Conservation (phyloP, 1,284 basidiomycete species). For the Cryptococcus sp. region DNA sequence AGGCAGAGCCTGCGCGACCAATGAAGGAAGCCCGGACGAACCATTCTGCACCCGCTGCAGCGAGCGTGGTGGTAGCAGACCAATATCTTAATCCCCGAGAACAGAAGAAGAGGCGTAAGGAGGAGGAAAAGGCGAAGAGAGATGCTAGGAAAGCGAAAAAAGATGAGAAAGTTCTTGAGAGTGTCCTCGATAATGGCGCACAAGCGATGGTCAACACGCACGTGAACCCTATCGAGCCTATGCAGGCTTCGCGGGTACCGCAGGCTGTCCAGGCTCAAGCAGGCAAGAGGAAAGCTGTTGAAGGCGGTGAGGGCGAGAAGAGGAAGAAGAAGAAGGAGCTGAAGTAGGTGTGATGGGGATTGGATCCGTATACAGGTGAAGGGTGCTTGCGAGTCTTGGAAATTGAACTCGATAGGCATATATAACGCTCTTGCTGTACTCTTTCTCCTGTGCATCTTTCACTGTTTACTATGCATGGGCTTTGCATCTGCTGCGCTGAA, state of each 20-base stretch:
- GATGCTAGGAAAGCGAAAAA: conserved; percentile 47
- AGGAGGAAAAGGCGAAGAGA: conserved; percentile 43
- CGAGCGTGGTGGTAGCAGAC: conserved; percentile 29
- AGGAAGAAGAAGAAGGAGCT: conserved; percentile 31
- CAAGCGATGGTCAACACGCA: conserved; percentile 15
- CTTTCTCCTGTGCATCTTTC: no score
- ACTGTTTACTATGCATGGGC: no score
- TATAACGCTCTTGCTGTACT: no score
- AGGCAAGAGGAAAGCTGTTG: conserved; percentile 40
- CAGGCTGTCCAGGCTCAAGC: conserved; percentile 15
- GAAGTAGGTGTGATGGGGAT: background rate
- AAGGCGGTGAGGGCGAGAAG: conserved; percentile 16
- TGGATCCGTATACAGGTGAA: background rate
- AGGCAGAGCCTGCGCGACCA: conserved; percentile 15
- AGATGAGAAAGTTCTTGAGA: conserved; percentile 26
- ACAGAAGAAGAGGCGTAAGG: conserved; percentile 46
- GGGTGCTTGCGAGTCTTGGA: no score
- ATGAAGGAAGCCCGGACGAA: conserved; percentile 17
- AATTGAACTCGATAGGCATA: no score
- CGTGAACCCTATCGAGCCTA: background rate
- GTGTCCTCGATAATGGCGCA: conserved; percentile 21
- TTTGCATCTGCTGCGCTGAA: no score
- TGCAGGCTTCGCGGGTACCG: conserved; percentile 10
- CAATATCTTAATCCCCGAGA: conserved; percentile 35
- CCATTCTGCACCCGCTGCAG: conserved; percentile 9